Conservation (phyloP, 2,329 filamentous ascomycete genomes). For the Cordyceps militaris region DNA sequence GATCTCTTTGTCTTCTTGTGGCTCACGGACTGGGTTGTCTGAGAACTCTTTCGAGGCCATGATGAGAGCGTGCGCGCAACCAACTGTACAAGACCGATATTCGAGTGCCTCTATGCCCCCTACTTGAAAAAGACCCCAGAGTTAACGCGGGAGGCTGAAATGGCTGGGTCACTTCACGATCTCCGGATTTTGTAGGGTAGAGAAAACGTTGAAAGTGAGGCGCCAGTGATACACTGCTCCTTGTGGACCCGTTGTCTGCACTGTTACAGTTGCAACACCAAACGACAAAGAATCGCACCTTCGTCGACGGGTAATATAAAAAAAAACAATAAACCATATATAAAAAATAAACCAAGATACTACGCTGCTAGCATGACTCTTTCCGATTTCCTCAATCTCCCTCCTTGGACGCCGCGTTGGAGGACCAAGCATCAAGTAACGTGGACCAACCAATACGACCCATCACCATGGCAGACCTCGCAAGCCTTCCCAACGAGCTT, state of each 20-base stretch:
- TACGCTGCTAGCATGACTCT: not conserved
- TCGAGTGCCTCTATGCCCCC: too few relatives aligned
- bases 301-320: not conserved
- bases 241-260: not conserved
- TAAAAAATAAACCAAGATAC: too few relatives aligned
- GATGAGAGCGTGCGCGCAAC: not conserved
- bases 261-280: too few relatives aligned
- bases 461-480: not conserved
- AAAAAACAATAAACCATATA: not conserved
- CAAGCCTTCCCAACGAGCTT: not conserved
- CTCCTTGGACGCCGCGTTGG: not conserved
- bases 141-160: not conserved
- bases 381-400: not conserved
- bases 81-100: not conserved
- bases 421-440: not conserved
- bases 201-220: not conserved
- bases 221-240: not conserved
- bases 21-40: not conserved
- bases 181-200: not conserved
- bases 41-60: not conserved
- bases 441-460: too few relatives aligned
- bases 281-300: too few relatives aligned
- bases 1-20: slow-evolving; percentile 19
- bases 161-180: not conserved
- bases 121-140: not conserved